phyloP scores from a whole-genome alignment of 352 stramenopile species.

The Pythium oligandrum region DNA sequence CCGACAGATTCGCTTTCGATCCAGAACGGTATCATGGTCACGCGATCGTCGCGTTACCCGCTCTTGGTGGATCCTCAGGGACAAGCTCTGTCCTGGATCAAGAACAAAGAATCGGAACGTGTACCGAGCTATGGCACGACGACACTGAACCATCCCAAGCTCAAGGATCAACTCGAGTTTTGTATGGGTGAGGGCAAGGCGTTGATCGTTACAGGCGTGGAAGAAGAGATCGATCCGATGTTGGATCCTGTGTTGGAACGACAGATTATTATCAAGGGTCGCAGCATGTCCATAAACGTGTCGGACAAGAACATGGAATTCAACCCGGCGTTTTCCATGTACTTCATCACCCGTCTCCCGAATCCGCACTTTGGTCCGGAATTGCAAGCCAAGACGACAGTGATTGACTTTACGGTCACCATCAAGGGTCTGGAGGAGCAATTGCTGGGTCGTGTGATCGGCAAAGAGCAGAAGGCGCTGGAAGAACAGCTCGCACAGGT shows the following conservation, averaged over 20 bases:
- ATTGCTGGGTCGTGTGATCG: slow-evolving; percentile 96
- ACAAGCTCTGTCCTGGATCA: slow-evolving; percentile 97
- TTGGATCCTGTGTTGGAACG: slow-evolving; percentile 97
- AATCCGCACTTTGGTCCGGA: slow-evolving; percentile 98
- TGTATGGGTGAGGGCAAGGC: slow-evolving; percentile 96
- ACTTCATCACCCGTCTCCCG: slow-evolving; percentile 97
- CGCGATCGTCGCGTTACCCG: slow-evolving; percentile 93
- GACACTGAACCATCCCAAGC: slow-evolving; percentile 94
- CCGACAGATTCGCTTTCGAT: slow-evolving; percentile 96
- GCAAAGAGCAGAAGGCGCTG: slow-evolving; percentile 96
- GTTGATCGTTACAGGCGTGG: slow-evolving; percentile 93
- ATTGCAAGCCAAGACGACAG: slow-evolving; percentile 97
- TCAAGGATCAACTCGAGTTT: slow-evolving; percentile 98
- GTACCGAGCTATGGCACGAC: slow-evolving; percentile 95
- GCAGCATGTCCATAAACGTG: slow-evolving; percentile 96
- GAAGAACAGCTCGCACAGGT: slow-evolving; percentile 98
- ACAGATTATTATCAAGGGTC: slow-evolving; percentile 95
- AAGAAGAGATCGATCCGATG: slow-evolving; percentile 99
- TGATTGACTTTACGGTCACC: slow-evolving; percentile 99
- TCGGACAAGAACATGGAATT: slow-evolving; percentile 99
- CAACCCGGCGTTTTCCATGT: slow-evolving; percentile 96
- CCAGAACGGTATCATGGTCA: slow-evolving; percentile 99
- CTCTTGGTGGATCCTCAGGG: slow-evolving; percentile 97
- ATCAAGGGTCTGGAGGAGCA: slow-evolving; percentile 97
- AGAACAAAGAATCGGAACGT: slow-evolving; percentile 91